Evolutionary conservation across 1,284 basidiomycete genomes (phyloP).

Genomic region (Pholiota adiposa): DNA sequence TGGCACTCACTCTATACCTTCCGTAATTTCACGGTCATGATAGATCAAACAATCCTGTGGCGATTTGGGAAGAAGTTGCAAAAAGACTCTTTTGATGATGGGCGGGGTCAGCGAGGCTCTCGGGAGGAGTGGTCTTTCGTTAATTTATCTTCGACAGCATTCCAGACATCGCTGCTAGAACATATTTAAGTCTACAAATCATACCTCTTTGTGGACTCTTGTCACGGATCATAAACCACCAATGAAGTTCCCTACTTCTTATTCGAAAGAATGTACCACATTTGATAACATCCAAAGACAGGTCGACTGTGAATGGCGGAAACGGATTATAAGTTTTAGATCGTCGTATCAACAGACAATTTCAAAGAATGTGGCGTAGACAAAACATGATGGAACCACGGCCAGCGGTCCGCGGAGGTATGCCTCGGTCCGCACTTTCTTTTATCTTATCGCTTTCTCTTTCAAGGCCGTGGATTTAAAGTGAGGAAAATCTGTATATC

Average conservation of each 20-base stretch:
- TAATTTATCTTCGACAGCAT: not conserved
- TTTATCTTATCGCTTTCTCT: not conserved
- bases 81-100: not conserved
- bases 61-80: constrained; percentile 11
- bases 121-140: not conserved
- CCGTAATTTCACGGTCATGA: not conserved
- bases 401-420: not conserved
- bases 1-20: no score
- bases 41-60: constrained; percentile 5
- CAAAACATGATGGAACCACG: not conserved
- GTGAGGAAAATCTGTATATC: not conserved
- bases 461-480: not conserved
- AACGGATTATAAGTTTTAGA: not conserved
- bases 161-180: not conserved
- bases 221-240: not conserved
- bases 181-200: not conserved
- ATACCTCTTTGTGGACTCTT: not conserved
- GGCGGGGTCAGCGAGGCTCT: not conserved
- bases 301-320: constrained; percentile 1
- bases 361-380: not conserved
- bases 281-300: not conserved
- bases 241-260: not conserved
- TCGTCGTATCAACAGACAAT: not conserved
- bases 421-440: not conserved
- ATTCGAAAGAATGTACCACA: not conserved